phyloP scores from a whole-genome alignment of 257 asterid species.

The Capsicum rhomboideum region DNA sequence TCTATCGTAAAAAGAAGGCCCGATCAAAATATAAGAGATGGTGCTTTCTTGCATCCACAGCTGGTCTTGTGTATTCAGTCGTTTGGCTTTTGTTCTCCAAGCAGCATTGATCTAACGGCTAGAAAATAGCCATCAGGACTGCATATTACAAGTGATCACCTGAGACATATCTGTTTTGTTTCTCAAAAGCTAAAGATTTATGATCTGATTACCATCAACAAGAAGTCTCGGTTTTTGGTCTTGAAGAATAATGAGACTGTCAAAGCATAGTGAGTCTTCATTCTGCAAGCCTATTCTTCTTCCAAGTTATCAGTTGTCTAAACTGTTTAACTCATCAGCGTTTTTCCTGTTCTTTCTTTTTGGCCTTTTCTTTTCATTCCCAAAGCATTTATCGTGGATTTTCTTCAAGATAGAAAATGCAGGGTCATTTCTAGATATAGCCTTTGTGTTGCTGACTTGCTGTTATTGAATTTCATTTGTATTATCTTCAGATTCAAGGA shows the following conservation, averaged over 20 bases:
- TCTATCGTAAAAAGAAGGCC: not conserved
- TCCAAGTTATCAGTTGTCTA: not conserved
- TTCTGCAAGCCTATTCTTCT: not conserved
- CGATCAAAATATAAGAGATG: not conserved
- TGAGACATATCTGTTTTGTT: not conserved
- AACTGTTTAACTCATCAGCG: not conserved
- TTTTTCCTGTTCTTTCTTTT: not conserved
- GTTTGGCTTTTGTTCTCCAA: not conserved
- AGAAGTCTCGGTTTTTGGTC: not conserved
- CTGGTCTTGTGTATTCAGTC: not conserved
- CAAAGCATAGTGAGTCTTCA: not conserved
- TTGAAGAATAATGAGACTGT: not conserved
- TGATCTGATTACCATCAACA: not conserved
- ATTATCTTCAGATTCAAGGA: not conserved
- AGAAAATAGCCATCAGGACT: not conserved
- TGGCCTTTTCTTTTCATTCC: not conserved
- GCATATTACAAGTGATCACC: not conserved
- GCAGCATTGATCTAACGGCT: not conserved
- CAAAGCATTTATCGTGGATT: not conserved
- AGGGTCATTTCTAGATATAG: not conserved
- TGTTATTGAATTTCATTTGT: not conserved
- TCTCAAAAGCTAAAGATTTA: not conserved
- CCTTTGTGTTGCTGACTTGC: not conserved
- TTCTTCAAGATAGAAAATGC: not conserved
- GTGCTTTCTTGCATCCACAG: not conserved